These are phyloP conservation scores for Ilex paraguariensis DNA, from an alignment of 305 asterid species.

Conservation along the genomic window DNA sequence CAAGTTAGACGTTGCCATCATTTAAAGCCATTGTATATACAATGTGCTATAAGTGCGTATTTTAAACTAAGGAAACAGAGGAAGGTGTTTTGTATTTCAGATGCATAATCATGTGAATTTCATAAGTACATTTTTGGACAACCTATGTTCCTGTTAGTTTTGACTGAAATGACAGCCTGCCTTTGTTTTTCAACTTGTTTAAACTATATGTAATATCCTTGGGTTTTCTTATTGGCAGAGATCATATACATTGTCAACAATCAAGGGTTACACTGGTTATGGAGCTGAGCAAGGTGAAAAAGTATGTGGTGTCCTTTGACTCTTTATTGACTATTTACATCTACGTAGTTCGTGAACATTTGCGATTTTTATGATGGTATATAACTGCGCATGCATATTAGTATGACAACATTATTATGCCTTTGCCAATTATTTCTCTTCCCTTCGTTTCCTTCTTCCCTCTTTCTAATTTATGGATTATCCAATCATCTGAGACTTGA, in stretches of 20 bases:
- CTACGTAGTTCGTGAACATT: too few relatives aligned
- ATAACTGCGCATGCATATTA: too few relatives aligned
- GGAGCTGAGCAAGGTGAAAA: too few relatives aligned
- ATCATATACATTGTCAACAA: too few relatives aligned
- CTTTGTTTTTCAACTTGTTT: background rate
- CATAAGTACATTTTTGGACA: background rate
- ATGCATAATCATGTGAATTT: background rate
- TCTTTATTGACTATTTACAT: background rate
- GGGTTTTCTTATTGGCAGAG: background rate
- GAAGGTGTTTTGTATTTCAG: too few relatives aligned
- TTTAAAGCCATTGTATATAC: too few relatives aligned
- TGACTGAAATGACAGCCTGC: background rate
- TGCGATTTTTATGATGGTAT: background rate
- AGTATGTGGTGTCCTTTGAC: conserved; percentile 17
- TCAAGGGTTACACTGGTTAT: too few relatives aligned
- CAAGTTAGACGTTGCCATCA: too few relatives aligned
- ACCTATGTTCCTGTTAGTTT: background rate
- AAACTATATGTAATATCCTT: conserved; percentile 3
- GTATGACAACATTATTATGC: too few relatives aligned
- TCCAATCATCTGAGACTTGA: too few relatives aligned
- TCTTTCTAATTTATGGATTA: background rate
- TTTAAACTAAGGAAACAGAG: too few relatives aligned
- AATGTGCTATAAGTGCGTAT: too few relatives aligned
- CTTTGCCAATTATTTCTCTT: background rate
- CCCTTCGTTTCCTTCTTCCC: background rate